phyloP scores from a whole-genome alignment of 2,329 filamentous ascomycete species.

The Elsinoe batatas region DNA sequence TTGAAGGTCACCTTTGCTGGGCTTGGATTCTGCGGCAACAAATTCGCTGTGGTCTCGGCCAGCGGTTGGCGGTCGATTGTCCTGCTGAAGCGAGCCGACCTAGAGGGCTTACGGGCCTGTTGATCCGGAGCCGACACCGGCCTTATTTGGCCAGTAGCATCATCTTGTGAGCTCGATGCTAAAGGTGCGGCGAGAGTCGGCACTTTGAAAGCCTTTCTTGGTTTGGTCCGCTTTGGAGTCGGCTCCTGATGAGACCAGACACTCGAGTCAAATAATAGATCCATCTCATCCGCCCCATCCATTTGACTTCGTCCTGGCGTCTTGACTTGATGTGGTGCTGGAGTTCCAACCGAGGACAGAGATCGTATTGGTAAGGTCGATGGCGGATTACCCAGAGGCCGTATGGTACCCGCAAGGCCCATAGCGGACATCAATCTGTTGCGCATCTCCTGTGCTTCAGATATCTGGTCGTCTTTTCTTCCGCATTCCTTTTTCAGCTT shows the following conservation, averaged over 20 bases:
- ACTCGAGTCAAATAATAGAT: slow-evolving; percentile 21
- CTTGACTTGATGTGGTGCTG: not conserved
- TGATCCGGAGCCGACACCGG: no score
- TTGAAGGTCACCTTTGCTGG: slow-evolving; percentile 19
- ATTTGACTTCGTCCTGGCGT: not conserved
- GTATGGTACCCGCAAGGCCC: slow-evolving; percentile 19
- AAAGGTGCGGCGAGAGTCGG: slow-evolving; percentile 25
- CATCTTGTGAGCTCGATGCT: slow-evolving; percentile 12
- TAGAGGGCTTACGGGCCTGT: slow-evolving; percentile 5
- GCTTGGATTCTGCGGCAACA: slow-evolving; percentile 19
- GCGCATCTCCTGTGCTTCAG: slow-evolving; percentile 30
- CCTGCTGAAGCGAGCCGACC: slow-evolving; percentile 18
- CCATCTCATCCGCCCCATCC: slow-evolving; percentile 14
- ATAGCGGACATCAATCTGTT: slow-evolving; percentile 29
- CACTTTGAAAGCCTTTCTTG: slow-evolving; percentile 26
- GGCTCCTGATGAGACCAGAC: slow-evolving; percentile 27
- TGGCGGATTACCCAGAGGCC: not conserved
- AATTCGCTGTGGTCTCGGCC: slow-evolving; percentile 21
- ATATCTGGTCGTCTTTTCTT: slow-evolving; percentile 28
- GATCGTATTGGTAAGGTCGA: slow-evolving; percentile 15
- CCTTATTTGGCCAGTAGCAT: no score
- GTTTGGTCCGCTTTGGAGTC: slow-evolving; percentile 35
- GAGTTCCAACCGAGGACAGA: slow-evolving; percentile 13
- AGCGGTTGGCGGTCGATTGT: slow-evolving; percentile 22
- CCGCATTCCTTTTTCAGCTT: slow-evolving; percentile 25